These are phyloP conservation scores for Phaffia tasmanica DNA, from an alignment of 768 basidiomycete species.

Conservation along the genomic window DNA sequence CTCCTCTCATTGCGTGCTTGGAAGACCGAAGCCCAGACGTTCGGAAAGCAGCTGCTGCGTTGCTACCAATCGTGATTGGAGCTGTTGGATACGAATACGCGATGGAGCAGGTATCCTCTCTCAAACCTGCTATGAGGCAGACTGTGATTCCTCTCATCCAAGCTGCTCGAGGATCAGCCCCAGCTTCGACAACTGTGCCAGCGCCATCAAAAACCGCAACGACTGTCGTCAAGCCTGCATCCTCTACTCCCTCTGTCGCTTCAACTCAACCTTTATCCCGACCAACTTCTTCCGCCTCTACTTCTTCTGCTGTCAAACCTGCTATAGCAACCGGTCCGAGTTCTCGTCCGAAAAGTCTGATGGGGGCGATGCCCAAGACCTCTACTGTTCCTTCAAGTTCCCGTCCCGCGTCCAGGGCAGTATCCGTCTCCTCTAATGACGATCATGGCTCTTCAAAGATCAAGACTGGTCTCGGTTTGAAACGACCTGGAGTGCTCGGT, in stretches of 20 bases:
- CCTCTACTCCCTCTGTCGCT: slow-evolving; percentile 3
- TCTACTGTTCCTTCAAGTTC: background rate
- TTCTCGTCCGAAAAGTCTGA: too few relatives aligned
- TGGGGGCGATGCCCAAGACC: slow-evolving; percentile 2
- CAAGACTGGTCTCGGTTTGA: background rate
- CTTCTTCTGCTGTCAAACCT: slow-evolving; percentile 8
- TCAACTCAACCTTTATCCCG: background rate
- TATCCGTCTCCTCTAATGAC: slow-evolving; percentile 9
- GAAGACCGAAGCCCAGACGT: slow-evolving; percentile 89
- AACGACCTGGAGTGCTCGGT: background rate
- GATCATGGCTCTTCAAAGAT: background rate
- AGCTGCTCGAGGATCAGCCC: slow-evolving; percentile 45
- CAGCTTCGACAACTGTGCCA: slow-evolving; percentile 19
- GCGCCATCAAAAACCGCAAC: slow-evolving; percentile 2
- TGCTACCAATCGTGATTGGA: slow-evolving; percentile 64
- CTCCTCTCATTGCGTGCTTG: slow-evolving; percentile 58
- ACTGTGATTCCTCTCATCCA: slow-evolving; percentile 81
- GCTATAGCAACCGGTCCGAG: slow-evolving; percentile 9
- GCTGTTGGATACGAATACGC: slow-evolving; percentile 72
- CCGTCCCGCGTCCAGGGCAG: slow-evolving; percentile 8
- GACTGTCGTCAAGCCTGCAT: background rate
- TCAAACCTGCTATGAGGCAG: slow-evolving; percentile 82
- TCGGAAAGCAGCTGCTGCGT: slow-evolving; percentile 73
- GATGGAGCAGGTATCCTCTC: slow-evolving; percentile 66
- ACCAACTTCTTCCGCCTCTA: slow-evolving; percentile 5